Evolutionary conservation across 108 stramenopile species (phyloP).

Genomic region (Craspedostauros australis): DNA sequence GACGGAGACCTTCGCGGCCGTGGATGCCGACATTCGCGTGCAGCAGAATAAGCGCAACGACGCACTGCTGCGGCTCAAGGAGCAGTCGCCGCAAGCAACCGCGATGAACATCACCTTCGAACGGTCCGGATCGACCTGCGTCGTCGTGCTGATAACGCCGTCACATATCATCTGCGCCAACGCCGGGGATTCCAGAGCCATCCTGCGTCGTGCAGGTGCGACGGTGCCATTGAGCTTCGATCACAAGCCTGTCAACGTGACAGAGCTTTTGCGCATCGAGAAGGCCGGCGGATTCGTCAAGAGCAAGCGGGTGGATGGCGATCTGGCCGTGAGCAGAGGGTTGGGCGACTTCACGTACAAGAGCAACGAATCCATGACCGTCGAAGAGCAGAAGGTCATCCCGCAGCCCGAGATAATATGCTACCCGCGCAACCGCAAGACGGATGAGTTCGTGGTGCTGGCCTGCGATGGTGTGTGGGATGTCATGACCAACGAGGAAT

Average conservation of each 20-base stretch:
- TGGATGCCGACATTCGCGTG: slow-evolving; percentile 65
- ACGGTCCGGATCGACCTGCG: slow-evolving; percentile 83
- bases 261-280: slow-evolving; percentile 64
- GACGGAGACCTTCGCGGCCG: slow-evolving; percentile 50
- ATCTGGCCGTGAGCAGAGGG: slow-evolving; percentile 92
- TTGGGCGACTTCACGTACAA: slow-evolving; percentile 92
- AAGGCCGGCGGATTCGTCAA: slow-evolving; percentile 74
- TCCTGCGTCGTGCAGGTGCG: slow-evolving; percentile 48
- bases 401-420: slow-evolving; percentile 71
- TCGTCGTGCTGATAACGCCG: slow-evolving; percentile 84
- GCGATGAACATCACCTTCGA: slow-evolving; percentile 23
- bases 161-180: slow-evolving; percentile 90
- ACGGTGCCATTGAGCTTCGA: slow-evolving; percentile 83
- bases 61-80: background rate
- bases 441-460: slow-evolving; percentile 79
- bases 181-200: slow-evolving; percentile 92
- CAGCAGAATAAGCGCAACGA: slow-evolving; percentile 21
- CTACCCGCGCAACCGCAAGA: slow-evolving; percentile 37
- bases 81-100: background rate
- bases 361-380: slow-evolving; percentile 25
- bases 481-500: slow-evolving; percentile 69
- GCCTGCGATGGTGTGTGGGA: slow-evolving; percentile 96
- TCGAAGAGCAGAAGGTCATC: slow-evolving; percentile 73
- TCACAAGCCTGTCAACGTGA: slow-evolving; percentile 90
- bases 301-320: slow-evolving; percentile 89